Conservation (phyloP, 768 basidiomycete species). For the Agaricus sinodeliciosus region DNA sequence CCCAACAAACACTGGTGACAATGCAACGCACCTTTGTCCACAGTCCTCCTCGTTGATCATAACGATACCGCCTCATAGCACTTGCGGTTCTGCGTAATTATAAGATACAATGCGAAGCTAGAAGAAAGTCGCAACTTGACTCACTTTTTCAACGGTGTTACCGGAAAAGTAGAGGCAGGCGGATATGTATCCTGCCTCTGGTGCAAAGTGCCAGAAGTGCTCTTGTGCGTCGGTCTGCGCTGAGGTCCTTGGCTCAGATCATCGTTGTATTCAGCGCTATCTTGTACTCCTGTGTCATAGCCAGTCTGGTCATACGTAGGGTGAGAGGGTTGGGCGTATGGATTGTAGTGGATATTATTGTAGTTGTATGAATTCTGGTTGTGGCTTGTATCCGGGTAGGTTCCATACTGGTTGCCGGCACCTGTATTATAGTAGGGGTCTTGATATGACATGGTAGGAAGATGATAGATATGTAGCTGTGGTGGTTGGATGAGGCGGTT, state of each 20-base stretch:
- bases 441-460: conserved; percentile 38
- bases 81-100: conserved; percentile 25
- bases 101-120: background rate
- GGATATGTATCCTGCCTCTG: conserved; percentile 7
- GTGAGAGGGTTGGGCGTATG: conserved; percentile 49
- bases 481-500: background rate
- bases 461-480: background rate
- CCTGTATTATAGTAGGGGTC: conserved; percentile 40
- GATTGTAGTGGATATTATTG: conserved; percentile 24
- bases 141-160: background rate
- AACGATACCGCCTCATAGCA: conserved; percentile 45
- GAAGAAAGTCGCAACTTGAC: background rate
- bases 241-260: conserved; percentile 10
- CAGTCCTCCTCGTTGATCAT: conserved; percentile 52
- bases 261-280: background rate
- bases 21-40: conserved; percentile 53
- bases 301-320: conserved; percentile 48
- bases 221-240: conserved; percentile 5
- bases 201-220: background rate
- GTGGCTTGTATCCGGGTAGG: conserved; percentile 14
- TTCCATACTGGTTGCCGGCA: conserved; percentile 15
- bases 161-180: background rate
- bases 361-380: conserved; percentile 23
- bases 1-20: background rate
- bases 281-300: conserved; percentile 12